phyloP scores from a whole-genome alignment of 2,329 filamentous ascomycete genomes.

The Cercospora sojina region DNA sequence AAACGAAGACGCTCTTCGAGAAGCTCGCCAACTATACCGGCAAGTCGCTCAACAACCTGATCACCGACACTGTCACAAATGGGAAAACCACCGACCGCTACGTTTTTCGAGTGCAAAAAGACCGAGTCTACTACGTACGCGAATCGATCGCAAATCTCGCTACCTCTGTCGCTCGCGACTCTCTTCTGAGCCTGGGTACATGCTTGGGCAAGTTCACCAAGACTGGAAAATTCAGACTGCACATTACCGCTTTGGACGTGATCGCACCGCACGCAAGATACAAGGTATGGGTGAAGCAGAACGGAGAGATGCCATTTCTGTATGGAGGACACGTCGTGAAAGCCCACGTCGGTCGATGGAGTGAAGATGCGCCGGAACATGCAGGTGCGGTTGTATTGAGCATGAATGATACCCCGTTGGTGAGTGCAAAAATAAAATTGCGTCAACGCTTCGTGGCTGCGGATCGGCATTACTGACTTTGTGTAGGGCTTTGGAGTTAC shows the following conservation, averaged over 20 bases:
- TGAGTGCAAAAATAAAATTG: conserved; percentile 37
- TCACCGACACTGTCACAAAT: conserved; percentile 49
- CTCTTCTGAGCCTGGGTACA: conserved; percentile 81
- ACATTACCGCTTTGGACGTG: conserved; percentile 87
- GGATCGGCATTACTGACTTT: conserved; percentile 10
- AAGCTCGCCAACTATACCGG: conserved; percentile 95
- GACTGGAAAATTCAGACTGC: conserved; percentile 89
- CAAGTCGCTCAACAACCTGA: conserved; percentile 76
- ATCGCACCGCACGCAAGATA: conserved; percentile 89
- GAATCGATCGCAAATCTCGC: conserved; percentile 89
- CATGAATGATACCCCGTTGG: conserved; percentile 83
- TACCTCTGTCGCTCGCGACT: conserved; percentile 77
- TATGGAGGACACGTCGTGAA: conserved; percentile 90
- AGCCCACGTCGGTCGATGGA: conserved; percentile 78
- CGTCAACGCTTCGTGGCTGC: not conserved
- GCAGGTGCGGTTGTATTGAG: conserved; percentile 85
- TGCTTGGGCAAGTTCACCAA: conserved; percentile 96
- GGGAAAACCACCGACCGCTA: conserved; percentile 62
- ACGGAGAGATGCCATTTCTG: conserved; percentile 95
- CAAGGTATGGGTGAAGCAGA: conserved; percentile 95
- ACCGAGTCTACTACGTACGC: conserved; percentile 87
- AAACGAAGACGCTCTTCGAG: conserved; percentile 78
- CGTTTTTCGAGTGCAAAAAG: conserved; percentile 80
- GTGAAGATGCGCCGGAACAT: conserved; percentile 90
- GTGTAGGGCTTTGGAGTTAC: conserved; percentile 86